Percentiles rank a stretch among this genome's conserved stretches.
phyloP scores from a whole-genome alignment of 495 filamentous ascomycete species.

The Rostrohypoxylon terebratum region DNA sequence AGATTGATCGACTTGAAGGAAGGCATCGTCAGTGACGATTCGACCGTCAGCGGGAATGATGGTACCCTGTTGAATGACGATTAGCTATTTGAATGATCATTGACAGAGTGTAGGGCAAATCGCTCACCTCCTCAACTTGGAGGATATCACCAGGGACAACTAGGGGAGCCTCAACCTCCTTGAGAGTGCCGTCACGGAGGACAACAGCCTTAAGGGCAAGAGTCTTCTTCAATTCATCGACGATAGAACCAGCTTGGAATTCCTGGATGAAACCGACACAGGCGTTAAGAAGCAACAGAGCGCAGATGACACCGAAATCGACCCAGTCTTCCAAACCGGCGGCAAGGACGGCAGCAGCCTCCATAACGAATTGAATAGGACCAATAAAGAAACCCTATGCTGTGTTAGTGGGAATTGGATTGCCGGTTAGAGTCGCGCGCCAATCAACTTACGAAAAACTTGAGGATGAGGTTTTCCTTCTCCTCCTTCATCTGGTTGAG shows the following conservation, averaged over 20 bases:
- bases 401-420: slow-evolving; percentile 15
- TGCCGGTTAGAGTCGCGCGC: neutral
- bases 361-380: slow-evolving; percentile 95
- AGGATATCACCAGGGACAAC: slow-evolving; percentile 93
- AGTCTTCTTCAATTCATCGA: slow-evolving; percentile 91
- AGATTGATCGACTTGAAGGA: slow-evolving; percentile 92
- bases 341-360: slow-evolving; percentile 81
- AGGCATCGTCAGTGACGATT: slow-evolving; percentile 80
- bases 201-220: slow-evolving; percentile 87
- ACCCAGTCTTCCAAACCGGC: slow-evolving; percentile 85
- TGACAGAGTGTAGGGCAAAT: slow-evolving; percentile 46
- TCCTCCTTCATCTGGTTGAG: slow-evolving; percentile 91
- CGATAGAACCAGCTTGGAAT: slow-evolving; percentile 89
- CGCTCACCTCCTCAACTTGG: slow-evolving; percentile 75
- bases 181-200: slow-evolving; percentile 77
- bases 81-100: slow-evolving; percentile 4
- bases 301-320: slow-evolving; percentile 84
- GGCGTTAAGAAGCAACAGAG: slow-evolving; percentile 81
- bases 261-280: slow-evolving; percentile 88
- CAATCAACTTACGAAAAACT: slow-evolving; percentile 69
- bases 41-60: slow-evolving; percentile 91
- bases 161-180: slow-evolving; percentile 79
- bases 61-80: slow-evolving; percentile 66
- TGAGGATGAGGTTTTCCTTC: slow-evolving; percentile 83
- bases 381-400: slow-evolving; percentile 77